Conservation (phyloP, 148 eudicot species). For the Camellia sinensis region DNA sequence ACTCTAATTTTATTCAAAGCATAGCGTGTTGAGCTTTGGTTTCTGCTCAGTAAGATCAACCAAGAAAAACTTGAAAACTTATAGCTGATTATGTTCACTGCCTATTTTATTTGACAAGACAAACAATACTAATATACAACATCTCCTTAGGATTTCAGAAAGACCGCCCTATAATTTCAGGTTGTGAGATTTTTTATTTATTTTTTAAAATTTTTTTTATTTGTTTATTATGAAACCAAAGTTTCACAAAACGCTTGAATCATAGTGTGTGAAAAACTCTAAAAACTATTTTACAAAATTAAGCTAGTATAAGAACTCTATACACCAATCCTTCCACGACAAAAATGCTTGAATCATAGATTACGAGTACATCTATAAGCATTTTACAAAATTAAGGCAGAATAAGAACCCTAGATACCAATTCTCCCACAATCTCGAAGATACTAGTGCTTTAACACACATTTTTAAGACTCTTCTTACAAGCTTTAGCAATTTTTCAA, state of each 20-base stretch:
- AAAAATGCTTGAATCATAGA: no score
- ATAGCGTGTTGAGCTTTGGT: not conserved
- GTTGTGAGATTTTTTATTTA: not conserved
- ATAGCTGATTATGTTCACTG: not conserved
- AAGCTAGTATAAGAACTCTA: no score
- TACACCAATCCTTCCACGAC: no score
- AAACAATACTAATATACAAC: not conserved
- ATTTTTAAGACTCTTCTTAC: not conserved
- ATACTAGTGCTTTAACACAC: no score
- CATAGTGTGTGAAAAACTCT: no score
- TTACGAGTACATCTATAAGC: no score
- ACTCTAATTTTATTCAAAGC: not conserved
- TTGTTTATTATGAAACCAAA: not conserved
- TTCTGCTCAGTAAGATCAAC: conserved; percentile 1
- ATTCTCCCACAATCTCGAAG: no score
- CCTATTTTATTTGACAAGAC: not conserved
- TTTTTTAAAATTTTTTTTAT: no score
- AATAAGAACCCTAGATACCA: no score
- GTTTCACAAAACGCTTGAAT: not conserved
- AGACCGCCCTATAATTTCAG: not conserved
- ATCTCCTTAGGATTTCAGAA: no score
- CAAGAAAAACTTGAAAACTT: not conserved
- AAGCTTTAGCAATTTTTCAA: not conserved
- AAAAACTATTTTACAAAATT: no score
- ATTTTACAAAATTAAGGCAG: no score